Conservation (phyloP, 805 yeast species). For the Pichia scutulata region DNA sequence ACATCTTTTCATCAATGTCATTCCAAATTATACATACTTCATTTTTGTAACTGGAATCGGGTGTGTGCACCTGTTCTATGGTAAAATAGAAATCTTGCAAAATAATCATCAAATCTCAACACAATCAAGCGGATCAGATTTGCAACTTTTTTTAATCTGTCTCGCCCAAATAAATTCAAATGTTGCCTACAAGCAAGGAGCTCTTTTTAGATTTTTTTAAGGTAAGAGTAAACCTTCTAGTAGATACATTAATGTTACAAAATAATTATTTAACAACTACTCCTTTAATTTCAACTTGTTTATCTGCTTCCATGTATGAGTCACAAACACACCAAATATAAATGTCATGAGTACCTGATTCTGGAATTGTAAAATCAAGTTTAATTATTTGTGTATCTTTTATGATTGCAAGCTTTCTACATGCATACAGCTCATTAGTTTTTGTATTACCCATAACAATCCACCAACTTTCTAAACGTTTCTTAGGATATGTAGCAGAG, state of each 20-base stretch:
- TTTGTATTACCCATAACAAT: constrained; percentile 65
- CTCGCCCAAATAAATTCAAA: not conserved
- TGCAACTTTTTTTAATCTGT: not conserved
- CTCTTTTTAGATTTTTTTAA: too few relatives aligned
- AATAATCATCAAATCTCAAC: not conserved
- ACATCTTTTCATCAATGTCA: not conserved
- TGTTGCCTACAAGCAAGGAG: too few relatives aligned
- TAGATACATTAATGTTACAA: not conserved
- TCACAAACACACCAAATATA: constrained; percentile 86
- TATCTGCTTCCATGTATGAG: constrained; percentile 88
- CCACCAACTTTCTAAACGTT: constrained; percentile 79
- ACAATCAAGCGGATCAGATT: not conserved
- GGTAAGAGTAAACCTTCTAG: too few relatives aligned
- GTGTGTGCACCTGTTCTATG: not conserved
- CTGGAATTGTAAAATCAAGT: constrained; percentile 51
- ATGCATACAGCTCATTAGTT: constrained; percentile 58
- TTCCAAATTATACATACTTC: not conserved
- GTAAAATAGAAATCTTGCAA: not conserved
- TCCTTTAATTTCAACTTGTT: constrained; percentile 45
- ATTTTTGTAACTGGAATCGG: not conserved
- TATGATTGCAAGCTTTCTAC: constrained; percentile 53
- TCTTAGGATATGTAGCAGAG: constrained; percentile 50
- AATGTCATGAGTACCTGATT: constrained; percentile 52
- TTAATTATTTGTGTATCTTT: constrained; percentile 45
- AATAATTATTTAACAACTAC: not conserved